Evolutionary conservation across 192 early-diverging fungal species (phyloP), one percentile per base, ranked within the genome.

Genomic region (Backusella sp.): DNA sequence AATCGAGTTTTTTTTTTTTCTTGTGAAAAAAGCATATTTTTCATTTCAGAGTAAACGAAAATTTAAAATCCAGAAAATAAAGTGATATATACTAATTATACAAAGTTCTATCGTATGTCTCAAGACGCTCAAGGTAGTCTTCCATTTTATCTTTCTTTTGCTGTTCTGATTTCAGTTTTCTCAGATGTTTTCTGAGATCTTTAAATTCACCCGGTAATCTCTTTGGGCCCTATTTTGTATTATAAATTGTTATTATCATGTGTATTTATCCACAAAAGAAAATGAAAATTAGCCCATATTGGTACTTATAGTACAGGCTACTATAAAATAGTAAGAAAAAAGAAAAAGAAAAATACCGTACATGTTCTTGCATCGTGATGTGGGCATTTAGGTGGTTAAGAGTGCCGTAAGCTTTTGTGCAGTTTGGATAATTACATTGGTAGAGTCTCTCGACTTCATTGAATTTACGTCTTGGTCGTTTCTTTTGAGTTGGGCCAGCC

Each of bases 371-470:
- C 89, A 91, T 91, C 32, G 77, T 80, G 9, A 91, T 85, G 68
- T 91, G 89, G 17, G 89, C 86, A 65, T 91, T 91, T 41, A 91
- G 73, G 65, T 91, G 89, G 74, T 91, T 91, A 6, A 91, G 74
- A 21, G 89, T 91, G 21, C 89, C 89, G 67, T 91, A 91, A 15
- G 84, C 77, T 75, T 91, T 91, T 32, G 82, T 82, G 41, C 89
- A 91, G 6, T 84, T 87, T 0, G 69, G 69, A 73, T 74, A 88
- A 66, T 80, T 88, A 79, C 89, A 91, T 28, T 75, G 76, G 68
- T 91, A 91, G 28, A 87, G 75, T 30, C 89, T 88, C 68, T 91
- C 89, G 69, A 91, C 88, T 70, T 91, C 89, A 74, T 91, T 86
- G 65, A 86, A 91, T 35, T 83, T 70, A 28, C 89, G 71, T 44